A percentile compares a stretch with the other conserved stretches of the same genome.
These are phyloP conservation scores for Laburnicola sp. DNA, from an alignment of 2,329 filamentous ascomycete genomes.

Conservation along the genomic window DNA sequence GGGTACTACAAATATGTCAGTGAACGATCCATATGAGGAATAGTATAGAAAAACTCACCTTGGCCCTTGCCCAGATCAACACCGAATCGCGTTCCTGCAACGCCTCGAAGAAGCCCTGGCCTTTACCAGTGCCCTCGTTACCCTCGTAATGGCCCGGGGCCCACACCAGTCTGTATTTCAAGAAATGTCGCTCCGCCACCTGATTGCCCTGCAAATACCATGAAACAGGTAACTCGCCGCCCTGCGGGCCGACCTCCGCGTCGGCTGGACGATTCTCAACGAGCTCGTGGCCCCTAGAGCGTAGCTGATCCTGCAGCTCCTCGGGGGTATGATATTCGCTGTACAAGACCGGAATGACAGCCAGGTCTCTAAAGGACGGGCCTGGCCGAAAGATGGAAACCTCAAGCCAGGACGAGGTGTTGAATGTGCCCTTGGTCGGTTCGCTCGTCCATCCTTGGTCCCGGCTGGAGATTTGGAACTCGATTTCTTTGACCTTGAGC, in stretches of 20 bases:
- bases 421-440: constrained; percentile 27
- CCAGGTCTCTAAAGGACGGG: background rate
- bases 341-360: constrained; percentile 4
- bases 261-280: constrained; percentile 21
- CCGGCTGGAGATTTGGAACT: constrained; percentile 26
- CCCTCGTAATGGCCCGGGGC: constrained; percentile 13
- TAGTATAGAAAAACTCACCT: constrained; percentile 24
- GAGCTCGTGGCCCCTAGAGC: constrained; percentile 9
- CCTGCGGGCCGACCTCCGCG: constrained; percentile 26
- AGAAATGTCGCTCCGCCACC: constrained; percentile 18
- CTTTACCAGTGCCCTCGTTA: constrained; percentile 31
- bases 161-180: constrained; percentile 29
- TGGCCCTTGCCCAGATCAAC: constrained; percentile 38
- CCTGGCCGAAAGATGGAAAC: constrained; percentile 32
- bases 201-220: constrained; percentile 42
- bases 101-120: constrained; percentile 30
- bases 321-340: background rate
- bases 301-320: background rate
- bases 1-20: constrained; percentile 26
- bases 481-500: constrained; percentile 26
- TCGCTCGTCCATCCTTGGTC: constrained; percentile 43
- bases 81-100: constrained; percentile 33
- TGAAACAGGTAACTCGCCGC: constrained; percentile 26
- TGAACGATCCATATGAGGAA: background rate
- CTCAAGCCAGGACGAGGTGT: constrained; percentile 40